Evolutionary conservation across 1,284 basidiomycete species (phyloP).

Genomic region (Ganoderma sp.): DNA sequence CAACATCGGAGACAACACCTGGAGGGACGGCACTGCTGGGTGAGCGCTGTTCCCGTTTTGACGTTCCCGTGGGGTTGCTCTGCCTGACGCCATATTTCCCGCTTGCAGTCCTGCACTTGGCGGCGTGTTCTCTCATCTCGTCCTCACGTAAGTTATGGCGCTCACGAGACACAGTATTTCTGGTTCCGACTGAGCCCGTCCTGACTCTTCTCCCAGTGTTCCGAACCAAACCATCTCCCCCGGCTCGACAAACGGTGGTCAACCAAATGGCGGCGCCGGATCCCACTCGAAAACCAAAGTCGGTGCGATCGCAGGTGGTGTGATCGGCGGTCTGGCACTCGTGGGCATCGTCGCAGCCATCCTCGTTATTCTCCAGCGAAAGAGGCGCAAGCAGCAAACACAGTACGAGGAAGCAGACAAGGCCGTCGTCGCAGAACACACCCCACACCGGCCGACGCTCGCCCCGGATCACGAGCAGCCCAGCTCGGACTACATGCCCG

Average conservation of each 20-base stretch:
- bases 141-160: conserved; percentile 24
- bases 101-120: conserved; percentile 33
- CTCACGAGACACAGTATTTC: not conserved
- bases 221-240: conserved; percentile 27
- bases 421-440: conserved; percentile 11
- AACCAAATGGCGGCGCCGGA: not conserved
- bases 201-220: conserved; percentile 28
- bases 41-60: conserved; percentile 11
- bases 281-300: not conserved
- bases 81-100: not conserved
- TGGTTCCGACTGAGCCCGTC: not conserved
- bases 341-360: conserved; percentile 15
- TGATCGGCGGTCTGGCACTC: conserved; percentile 25
- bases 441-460: conserved; percentile 15
- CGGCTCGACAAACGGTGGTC: not conserved
- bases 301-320: conserved; percentile 31
- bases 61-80: not conserved
- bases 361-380: conserved; percentile 20
- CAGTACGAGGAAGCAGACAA: not conserved
- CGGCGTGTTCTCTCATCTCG: conserved; percentile 33
- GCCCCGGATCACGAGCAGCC: conserved; percentile 15
- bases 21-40: conserved; percentile 34
- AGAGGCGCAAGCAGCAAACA: conserved; percentile 14
- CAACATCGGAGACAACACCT: too few relatives aligned
- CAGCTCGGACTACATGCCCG: not conserved